Evolutionary conservation across 108 stramenopile genomes (phyloP).

Genomic region (Poteriospumella lacustris): DNA sequence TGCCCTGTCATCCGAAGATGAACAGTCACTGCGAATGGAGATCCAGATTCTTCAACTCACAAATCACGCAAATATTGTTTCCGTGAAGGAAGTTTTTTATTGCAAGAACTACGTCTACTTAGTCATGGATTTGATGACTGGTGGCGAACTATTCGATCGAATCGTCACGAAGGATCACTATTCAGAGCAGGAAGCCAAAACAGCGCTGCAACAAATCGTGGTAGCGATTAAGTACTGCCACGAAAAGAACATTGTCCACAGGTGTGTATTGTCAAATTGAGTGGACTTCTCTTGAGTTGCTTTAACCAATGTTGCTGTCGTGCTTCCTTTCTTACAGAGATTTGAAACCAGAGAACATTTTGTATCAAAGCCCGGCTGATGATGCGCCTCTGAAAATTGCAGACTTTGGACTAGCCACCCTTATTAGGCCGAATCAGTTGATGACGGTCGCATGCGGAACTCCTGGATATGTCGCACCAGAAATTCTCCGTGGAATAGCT

Average conservation of each 20-base stretch:
- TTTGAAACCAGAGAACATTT: slow-evolving; percentile 34
- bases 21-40: slow-evolving; percentile 43
- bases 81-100: slow-evolving; percentile 49
- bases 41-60: slow-evolving; percentile 37
- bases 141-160: slow-evolving; percentile 46
- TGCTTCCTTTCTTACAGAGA: slow-evolving; percentile 8
- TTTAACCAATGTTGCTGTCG: not conserved
- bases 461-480: slow-evolving; percentile 50
- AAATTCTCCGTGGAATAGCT: slow-evolving; percentile 34
- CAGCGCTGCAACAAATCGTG: slow-evolving; percentile 19
- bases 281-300: not conserved
- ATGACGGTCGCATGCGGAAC: slow-evolving; percentile 46
- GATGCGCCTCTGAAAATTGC: slow-evolving; percentile 35
- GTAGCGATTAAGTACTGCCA: slow-evolving; percentile 20
- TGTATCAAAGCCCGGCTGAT: slow-evolving; percentile 8
- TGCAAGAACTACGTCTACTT: slow-evolving; percentile 36
- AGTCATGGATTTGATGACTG: slow-evolving; percentile 50
- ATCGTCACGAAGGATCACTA: slow-evolving; percentile 26
- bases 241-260: slow-evolving; percentile 25
- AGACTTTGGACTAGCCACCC: slow-evolving; percentile 40
- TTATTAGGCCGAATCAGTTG: slow-evolving; percentile 17
- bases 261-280: not conserved
- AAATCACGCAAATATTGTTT: slow-evolving; percentile 50
- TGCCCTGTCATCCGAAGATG: slow-evolving; percentile 40
- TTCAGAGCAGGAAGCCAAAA: slow-evolving; percentile 26